Percentiles rank a stretch among this genome's conserved stretches.
phyloP scores from a whole-genome alignment of 106 monocot species.

The Dioscorea dumetorum region DNA sequence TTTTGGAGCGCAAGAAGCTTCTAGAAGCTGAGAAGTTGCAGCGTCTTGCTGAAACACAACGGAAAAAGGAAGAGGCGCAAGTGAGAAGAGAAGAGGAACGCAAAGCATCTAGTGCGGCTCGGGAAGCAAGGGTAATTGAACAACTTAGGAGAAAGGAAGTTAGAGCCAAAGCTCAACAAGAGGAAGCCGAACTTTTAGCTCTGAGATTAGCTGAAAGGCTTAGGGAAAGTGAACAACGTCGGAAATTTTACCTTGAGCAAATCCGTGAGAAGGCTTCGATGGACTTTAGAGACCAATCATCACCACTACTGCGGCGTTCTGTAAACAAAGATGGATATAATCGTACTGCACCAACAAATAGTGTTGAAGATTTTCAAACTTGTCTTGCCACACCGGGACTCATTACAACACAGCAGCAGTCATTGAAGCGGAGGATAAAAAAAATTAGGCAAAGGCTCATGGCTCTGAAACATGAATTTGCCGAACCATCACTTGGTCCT shows the following conservation, averaged over 20 bases:
- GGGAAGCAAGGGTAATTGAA: constrained; percentile 84
- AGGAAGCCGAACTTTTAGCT: constrained; percentile 92
- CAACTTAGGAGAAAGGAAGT: constrained; percentile 82
- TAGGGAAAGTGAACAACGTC: constrained; percentile 93
- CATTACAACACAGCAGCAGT: constrained; percentile 31
- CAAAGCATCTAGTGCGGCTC: constrained; percentile 92
- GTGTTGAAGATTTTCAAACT: constrained; percentile 47
- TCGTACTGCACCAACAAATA: constrained; percentile 26
- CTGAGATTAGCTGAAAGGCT: constrained; percentile 87
- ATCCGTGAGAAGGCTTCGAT: constrained; percentile 97
- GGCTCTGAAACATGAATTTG: constrained; percentile 86
- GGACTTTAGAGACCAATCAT: constrained; percentile 91
- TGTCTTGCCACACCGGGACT: constrained; percentile 25
- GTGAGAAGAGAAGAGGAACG: constrained; percentile 95
- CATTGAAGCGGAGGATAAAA: constrained; percentile 76
- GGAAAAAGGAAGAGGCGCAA: constrained; percentile 91
- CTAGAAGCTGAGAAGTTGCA: constrained; percentile 98
- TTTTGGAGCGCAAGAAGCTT: constrained; percentile 79
- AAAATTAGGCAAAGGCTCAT: constrained; percentile 91
- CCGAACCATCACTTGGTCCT: constrained; percentile 45
- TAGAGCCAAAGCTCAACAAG: constrained; percentile 87
- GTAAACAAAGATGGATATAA: constrained; percentile 56
- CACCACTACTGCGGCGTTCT: constrained; percentile 72
- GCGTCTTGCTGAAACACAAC: constrained; percentile 84
- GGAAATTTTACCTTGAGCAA: constrained; percentile 93